Evolutionary conservation across 805 yeast species (phyloP), one percentile per base, ranked within the genome.

Genomic region (Wickerhamomyces sydowiorum): DNA sequence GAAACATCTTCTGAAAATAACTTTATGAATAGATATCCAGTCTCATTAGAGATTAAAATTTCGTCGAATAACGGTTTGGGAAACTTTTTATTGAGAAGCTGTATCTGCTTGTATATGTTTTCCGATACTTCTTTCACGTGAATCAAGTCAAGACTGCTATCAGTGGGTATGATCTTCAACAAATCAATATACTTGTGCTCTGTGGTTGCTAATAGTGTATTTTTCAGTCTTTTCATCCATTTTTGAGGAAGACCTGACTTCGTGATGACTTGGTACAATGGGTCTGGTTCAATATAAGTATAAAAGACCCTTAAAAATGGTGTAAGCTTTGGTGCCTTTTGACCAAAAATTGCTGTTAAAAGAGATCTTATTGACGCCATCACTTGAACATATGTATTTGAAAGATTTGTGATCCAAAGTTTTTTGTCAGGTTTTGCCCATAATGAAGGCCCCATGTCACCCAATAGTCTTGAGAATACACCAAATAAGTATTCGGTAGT

Each of bases 61-160:
- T 67, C 67, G 18, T 79, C 88, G 35, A 85, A 60, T n/a, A 86
- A 60, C 0, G 87, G 82, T 33, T 62, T 65, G 29, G 74, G 75
- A 53, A 80, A 86, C 46, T 78, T 61, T 45, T 76, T 81, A 48
- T 81, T 86, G 22, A 83, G 56, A 17, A 53, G 52, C 42, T 72
- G 65, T 15, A 82, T 74, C 25, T 70, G 70, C 3, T 61, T 60
- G 8, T 79, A 67, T 18, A 86, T 70, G 30, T 58, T 53, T 37
- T 79, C 80, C 0, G 82, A 77, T 5, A 82, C 66, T 34, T 77
- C 72, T 36, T 76, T 67, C 2, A 84, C 68, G 59, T 83, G 83
- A 21, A 69, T 53, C 2, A 81, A 62, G 31, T 69, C 75, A 7
- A 83, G 57, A 0, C 79, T 65, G 32, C 69, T 66, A 53, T 75